phyloP scores from a whole-genome alignment of 148 eudicot species.

The Fagopyrum esculentum region DNA sequence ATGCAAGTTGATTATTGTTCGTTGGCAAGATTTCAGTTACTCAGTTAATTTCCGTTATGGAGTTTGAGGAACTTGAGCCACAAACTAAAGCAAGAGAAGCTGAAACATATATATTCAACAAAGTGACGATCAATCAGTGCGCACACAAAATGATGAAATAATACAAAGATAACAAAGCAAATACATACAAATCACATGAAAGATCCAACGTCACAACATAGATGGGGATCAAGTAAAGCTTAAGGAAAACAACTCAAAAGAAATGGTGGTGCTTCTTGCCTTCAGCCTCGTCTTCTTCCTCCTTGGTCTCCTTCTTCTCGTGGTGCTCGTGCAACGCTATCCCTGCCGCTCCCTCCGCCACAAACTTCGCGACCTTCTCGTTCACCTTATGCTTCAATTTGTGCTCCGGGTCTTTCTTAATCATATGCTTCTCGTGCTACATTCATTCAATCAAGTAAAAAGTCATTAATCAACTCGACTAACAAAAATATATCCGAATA shows the following conservation, averaged over 20 bases:
- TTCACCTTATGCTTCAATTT: constrained; percentile 14
- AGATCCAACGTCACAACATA: neutral
- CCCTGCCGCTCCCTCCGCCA: constrained; percentile 24
- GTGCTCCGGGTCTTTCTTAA: constrained; percentile 16
- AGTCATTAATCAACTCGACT: neutral
- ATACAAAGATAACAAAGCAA: neutral
- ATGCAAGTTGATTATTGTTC: too few species aligned
- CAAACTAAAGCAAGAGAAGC: too few species aligned
- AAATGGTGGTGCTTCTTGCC: constrained; percentile 22
- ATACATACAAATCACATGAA: neutral
- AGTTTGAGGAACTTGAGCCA: too few species aligned
- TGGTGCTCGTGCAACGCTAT: constrained; percentile 32
- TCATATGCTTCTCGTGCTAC: constrained; percentile 27
- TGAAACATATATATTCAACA: neutral
- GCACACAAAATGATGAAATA: neutral
- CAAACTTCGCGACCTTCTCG: constrained; percentile 22
- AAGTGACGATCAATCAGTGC: neutral
- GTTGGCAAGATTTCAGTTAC: too few species aligned
- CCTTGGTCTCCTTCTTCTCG: constrained; percentile 24
- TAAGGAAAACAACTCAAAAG: neutral
- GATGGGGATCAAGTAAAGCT: neutral
- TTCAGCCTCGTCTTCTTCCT: constrained; percentile 28
- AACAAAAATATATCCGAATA: neutral
- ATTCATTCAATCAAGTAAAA: neutral
- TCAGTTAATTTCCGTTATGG: too few species aligned